Evolutionary conservation across 768 basidiomycete species (phyloP), one percentile per base, ranked within the genome.

Genomic region (Kwoniella pini): DNA sequence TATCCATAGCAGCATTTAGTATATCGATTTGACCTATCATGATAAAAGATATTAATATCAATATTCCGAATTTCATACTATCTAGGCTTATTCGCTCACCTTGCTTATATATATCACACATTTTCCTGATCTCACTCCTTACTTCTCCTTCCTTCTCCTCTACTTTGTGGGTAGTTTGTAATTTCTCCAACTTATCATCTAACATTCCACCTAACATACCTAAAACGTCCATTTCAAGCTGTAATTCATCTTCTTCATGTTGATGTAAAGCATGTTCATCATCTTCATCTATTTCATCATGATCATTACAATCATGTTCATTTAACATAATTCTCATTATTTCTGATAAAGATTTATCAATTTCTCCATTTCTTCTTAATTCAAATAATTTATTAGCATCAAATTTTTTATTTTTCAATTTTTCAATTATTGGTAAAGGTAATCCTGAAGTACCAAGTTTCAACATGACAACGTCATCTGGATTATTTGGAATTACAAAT

Each of bases 401-500:
- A 38, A 71, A 52, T 26, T 57, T 49, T 46, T 54, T 44, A 17
- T 38, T 15, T 61, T 49, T 42, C 1, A 61, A 57, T 17, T 51
- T 56, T 75, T 63, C 71, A 0, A 51, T 58, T 17, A 43, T 43
- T 4, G 17, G 26, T 7, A 21, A 21, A 0, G 69, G 55, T 0
- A 88, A 86, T 13, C 51, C 42, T 0, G 49, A 26, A 1, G 54
- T 30, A 2, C 88, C 88, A 39, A 95, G 80, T 62, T 87, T 87
- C 31, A 96, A 83, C 1, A 88, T 81, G 67, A 94, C 88, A 0
- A 88, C 89, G 71, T 96, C 94, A 70, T 92, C 90, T 0, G 88
- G 88, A 65, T 96, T 96, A 27, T 85, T 64, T 1, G 83, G 80
- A 3, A 94, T 74, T 0, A 89, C 85, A 79, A 97, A 98, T 0